phyloP scores from a whole-genome alignment of 108 stramenopile genomes.

The Seminavis robusta region DNA sequence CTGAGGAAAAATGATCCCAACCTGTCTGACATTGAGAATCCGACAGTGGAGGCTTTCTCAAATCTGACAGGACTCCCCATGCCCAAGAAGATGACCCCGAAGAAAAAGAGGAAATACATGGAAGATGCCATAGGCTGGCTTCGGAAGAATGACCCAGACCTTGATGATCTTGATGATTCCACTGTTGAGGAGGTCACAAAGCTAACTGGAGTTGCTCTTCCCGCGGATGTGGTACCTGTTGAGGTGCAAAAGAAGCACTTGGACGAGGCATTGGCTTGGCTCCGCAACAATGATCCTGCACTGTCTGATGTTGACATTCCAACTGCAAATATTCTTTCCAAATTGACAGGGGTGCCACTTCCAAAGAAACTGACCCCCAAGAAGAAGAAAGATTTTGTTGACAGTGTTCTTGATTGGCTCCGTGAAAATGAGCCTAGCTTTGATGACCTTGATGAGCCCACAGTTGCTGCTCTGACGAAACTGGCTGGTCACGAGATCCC shows the following conservation, averaged over 20 bases:
- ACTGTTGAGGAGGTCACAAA: constrained; percentile 8
- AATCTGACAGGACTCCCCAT: constrained; percentile 15
- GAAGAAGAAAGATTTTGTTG: constrained; percentile 17
- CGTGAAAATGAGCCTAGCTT: not conserved
- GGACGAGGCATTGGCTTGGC: constrained; percentile 16
- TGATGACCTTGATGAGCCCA: not conserved
- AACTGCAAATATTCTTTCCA: not conserved
- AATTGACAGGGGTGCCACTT: constrained; percentile 1
- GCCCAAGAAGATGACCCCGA: not conserved
- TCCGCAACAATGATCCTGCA: constrained; percentile 15
- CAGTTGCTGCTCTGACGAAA: constrained; percentile 1
- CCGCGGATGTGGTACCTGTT: not conserved
- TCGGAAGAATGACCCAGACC: constrained; percentile 6
- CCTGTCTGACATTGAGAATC: not conserved
- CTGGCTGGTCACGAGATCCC: not conserved
- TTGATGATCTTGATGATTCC: constrained; percentile 3
- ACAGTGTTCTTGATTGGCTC: no score
- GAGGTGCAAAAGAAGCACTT: not conserved
- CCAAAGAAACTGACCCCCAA: no score
- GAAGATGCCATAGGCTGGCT: constrained; percentile 10
- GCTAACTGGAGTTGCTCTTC: constrained; percentile 6
- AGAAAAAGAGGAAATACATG: not conserved
- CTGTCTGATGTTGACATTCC: constrained; percentile 5
- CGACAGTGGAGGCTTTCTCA: constrained; percentile 2
- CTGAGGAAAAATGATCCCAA: constrained; percentile 17